Base-by-base conservation (phyloP, 2,329 filamentous ascomycete species). In the Colletotrichum theobromicola region DNA sequence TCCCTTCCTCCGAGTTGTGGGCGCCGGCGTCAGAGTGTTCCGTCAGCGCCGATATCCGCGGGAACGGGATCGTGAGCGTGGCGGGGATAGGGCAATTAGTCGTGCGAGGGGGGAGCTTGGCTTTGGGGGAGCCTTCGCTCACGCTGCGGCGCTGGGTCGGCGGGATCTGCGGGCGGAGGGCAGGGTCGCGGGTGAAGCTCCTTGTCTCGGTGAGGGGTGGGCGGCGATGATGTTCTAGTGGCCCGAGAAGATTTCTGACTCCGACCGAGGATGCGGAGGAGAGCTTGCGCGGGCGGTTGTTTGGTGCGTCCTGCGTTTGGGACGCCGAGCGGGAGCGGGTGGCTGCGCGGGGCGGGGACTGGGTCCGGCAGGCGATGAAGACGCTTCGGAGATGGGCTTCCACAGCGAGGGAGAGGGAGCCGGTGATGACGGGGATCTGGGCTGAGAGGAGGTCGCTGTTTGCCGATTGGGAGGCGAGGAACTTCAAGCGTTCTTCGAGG, bases 381-480 rank as follows among this genome's bases (percentile, higher is more conserved):
- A 75, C 72, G 10, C 72, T 72, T 8, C 72, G 61, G 28, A 75
- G 62, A 50, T 75, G 72, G 13, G 72, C 72, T 18, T 75, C 72
- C 1, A 75, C 61, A 12, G 67, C 72, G 13, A 75, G 63, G 8
- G 68, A 57, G 12, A 75, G 28, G 2, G 68, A 75, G 15, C 58
- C 72, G 10, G 68, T 75, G 24, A 75, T 75, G 6, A 75, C 68
- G 7, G 68, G 72, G 8, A 75, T 72, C 68, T 75, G 72, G 5
- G 72, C 62, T 10, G 57, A 72, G 4, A 75, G 58, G 2, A 70
- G 26, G 10, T 67, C 72, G 46, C 58, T 67, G 28, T 72, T 57
- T 42, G 68, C 61, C 3, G 68, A 72, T 24, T 75, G 72, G 32
- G 62, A 35, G 2, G 68, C 72, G 12, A 75, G 68, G 16, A 75